phyloP scores from a whole-genome alignment of 768 basidiomycete genomes.

The Boletus subparvulus region DNA sequence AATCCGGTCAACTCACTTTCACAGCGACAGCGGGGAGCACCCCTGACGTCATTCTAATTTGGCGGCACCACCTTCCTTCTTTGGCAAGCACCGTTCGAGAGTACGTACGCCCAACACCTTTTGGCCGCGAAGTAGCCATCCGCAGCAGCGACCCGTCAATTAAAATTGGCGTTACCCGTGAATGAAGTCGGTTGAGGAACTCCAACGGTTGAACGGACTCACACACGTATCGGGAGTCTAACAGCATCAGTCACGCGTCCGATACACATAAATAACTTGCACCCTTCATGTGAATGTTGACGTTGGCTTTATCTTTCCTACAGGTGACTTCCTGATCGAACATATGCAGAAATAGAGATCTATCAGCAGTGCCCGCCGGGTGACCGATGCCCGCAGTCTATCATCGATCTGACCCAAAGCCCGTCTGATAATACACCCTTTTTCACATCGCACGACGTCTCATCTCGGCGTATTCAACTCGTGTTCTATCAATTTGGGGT shows the following conservation, averaged over 20 bases:
- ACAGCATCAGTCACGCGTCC: background rate
- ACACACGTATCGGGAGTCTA: no score
- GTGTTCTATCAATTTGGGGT: background rate
- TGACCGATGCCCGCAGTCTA: background rate
- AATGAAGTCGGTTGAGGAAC: background rate
- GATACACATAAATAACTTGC: conserved; percentile 2
- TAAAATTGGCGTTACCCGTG: no score
- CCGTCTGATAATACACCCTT: background rate
- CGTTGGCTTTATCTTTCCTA: background rate
- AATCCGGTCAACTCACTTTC: background rate
- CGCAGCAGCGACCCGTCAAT: no score
- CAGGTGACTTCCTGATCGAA: background rate
- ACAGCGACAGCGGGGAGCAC: background rate
- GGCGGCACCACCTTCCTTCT: conserved; percentile 12
- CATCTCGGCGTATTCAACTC: background rate
- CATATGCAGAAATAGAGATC: background rate
- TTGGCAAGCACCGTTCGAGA: background rate
- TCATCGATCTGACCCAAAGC: background rate
- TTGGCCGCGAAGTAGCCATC: no score
- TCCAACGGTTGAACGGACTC: background rate
- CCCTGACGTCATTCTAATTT: conserved; percentile 24
- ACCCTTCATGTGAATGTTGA: background rate
- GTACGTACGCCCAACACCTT: no score
- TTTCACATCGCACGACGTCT: no score
- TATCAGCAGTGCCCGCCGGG: background rate